phyloP scores from a whole-genome alignment of 2,329 filamentous ascomycete genomes.

The Scedosporium dehoogii region DNA sequence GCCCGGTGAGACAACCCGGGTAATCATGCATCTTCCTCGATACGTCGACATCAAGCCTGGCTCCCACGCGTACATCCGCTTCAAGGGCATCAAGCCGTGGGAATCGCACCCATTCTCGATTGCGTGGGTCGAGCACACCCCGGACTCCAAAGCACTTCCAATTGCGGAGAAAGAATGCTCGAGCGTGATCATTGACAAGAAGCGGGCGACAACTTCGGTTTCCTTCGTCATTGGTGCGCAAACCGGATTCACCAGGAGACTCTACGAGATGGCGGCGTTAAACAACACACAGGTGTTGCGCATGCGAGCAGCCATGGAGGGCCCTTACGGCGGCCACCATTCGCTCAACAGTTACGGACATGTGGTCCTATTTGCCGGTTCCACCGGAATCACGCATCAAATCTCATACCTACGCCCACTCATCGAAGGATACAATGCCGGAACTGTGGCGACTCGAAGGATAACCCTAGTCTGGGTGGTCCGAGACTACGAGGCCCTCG shows the following conservation, averaged over 20 bases:
- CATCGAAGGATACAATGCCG: conserved; percentile 56
- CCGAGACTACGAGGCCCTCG: conserved; percentile 76
- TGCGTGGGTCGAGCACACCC: conserved; percentile 57
- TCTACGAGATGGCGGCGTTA: conserved; percentile 59
- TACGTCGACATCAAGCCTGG: conserved; percentile 58
- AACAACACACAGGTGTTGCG: conserved; percentile 44
- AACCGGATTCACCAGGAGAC: conserved; percentile 75
- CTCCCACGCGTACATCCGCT: conserved; percentile 66
- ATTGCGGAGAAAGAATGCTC: conserved; percentile 29
- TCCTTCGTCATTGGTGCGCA: conserved; percentile 82
- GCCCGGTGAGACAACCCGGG: conserved; percentile 58
- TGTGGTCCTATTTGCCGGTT: conserved; percentile 79
- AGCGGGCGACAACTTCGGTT: conserved; percentile 43
- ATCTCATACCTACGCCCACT: conserved; percentile 78
- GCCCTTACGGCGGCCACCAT: conserved; percentile 78
- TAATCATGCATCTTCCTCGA: conserved; percentile 60
- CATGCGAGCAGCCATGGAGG: conserved; percentile 70
- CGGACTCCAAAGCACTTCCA: conserved; percentile 27
- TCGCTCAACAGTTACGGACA: conserved; percentile 88
- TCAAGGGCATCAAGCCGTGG: conserved; percentile 55
- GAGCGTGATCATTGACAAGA: conserved; percentile 27
- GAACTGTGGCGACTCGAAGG: conserved; percentile 69
- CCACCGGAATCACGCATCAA: conserved; percentile 92
- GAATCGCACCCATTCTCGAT: conserved; percentile 73
- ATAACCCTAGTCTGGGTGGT: conserved; percentile 88